Evolutionary conservation across 169 alveolate species (phyloP).

Genomic region (Plasmodium yoelii): DNA sequence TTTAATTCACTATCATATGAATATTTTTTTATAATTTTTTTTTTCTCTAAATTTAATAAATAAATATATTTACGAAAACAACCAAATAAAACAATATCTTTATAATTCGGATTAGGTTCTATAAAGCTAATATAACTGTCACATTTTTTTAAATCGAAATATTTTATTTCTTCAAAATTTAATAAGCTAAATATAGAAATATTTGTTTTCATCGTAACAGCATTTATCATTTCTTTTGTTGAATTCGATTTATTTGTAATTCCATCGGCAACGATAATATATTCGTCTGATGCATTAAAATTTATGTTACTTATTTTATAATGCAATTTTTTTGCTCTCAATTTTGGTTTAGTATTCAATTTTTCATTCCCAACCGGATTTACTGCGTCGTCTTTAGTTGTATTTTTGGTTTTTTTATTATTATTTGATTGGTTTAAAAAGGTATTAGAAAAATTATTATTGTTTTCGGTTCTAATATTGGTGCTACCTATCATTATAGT

Average conservation of each 20-base stretch:
- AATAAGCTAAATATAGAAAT: constrained; percentile 29
- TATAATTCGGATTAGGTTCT: constrained; percentile 60
- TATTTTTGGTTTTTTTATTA: neutral
- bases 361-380: constrained; percentile 41
- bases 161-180: constrained; percentile 60
- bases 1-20: constrained; percentile 74
- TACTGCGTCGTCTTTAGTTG: neutral
- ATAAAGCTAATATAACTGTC: constrained; percentile 68
- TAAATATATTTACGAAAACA: constrained; percentile 65
- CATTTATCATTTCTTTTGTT: constrained; percentile 34
- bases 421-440: neutral
- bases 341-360: constrained; percentile 33
- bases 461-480: neutral
- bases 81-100: constrained; percentile 39
- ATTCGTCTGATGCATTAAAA: constrained; percentile 50
- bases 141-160: constrained; percentile 66
- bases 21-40: constrained; percentile 66
- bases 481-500: neutral
- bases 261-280: constrained; percentile 69
- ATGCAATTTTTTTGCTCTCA: constrained; percentile 54
- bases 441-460: neutral
- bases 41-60: constrained; percentile 47
- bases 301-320: constrained; percentile 66
- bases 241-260: constrained; percentile 73
- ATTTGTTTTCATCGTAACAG: constrained; percentile 74